phyloP scores from a whole-genome alignment of 2,329 filamentous ascomycete genomes.

The Leptoxyphium fumago region DNA sequence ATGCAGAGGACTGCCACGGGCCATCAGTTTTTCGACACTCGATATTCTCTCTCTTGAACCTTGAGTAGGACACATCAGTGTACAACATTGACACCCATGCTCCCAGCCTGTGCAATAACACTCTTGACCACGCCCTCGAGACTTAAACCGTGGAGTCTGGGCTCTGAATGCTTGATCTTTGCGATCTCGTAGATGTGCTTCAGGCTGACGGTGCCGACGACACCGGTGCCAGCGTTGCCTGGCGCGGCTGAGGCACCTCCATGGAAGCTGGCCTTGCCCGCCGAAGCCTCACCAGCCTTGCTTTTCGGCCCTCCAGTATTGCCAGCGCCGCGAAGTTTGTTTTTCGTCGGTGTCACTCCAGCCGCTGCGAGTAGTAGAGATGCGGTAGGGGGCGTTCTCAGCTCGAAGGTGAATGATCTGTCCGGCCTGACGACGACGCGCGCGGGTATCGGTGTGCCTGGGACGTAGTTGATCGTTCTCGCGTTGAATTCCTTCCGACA shows the following conservation, averaged over 20 bases:
- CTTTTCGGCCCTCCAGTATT: conserved; percentile 32
- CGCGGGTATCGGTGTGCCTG: conserved; percentile 77
- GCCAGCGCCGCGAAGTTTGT: conserved; percentile 57
- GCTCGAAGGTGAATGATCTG: conserved; percentile 80
- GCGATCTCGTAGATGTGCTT: conserved; percentile 98
- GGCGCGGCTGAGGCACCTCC: conserved; percentile 7
- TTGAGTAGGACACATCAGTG: conserved; percentile 17
- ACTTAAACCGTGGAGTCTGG: conserved; percentile 49
- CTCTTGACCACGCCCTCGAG: conserved; percentile 70
- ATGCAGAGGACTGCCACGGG: too few relatives aligned
- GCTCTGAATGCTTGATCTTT: conserved; percentile 63
- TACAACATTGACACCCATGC: conserved; percentile 35
- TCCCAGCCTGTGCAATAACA: conserved; percentile 42
- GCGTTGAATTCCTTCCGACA: conserved; percentile 80
- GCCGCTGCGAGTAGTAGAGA: conserved; percentile 78
- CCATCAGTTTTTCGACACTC: too few relatives aligned
- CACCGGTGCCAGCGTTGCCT: conserved; percentile 55
- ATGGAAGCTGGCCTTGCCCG: conserved; percentile 21
- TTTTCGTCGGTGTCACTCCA: conserved; percentile 59
- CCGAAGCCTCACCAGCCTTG: conserved; percentile 21
- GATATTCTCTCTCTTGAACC: too few relatives aligned
- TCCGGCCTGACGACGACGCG: conserved; percentile 86
- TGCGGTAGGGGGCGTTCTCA: conserved; percentile 88
- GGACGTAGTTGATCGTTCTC: conserved; percentile 66
- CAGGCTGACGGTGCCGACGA: conserved; percentile 70